phyloP scores from a whole-genome alignment of 2,329 filamentous ascomycete species.

The Aureobasidium leucospermi region DNA sequence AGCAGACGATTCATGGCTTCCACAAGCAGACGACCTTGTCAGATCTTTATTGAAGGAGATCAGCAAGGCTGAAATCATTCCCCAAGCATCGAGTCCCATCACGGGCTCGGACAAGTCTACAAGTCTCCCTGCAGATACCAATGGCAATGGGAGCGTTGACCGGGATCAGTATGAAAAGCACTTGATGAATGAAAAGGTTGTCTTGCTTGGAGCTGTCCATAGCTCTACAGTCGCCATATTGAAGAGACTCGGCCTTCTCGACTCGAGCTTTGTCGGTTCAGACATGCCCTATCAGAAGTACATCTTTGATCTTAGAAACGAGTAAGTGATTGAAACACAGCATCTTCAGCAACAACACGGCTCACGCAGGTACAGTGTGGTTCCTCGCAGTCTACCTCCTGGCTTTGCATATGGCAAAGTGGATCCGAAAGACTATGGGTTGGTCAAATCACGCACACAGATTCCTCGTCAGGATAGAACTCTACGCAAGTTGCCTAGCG shows the following conservation, averaged over 20 bases:
- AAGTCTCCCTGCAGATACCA: neutral
- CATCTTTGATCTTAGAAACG: constrained; percentile 15
- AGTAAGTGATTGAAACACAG: neutral
- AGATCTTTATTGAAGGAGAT: neutral
- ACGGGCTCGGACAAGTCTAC: neutral
- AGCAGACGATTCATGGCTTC: neutral
- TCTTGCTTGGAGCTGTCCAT: constrained; percentile 27
- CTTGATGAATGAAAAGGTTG: constrained; percentile 1
- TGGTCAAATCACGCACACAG: constrained; percentile 49
- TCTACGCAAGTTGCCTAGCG: constrained; percentile 34
- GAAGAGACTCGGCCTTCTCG: constrained; percentile 19
- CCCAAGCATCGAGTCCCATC: neutral
- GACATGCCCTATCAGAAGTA: constrained; percentile 16
- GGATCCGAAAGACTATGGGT: constrained; percentile 43
- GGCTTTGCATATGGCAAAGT: constrained; percentile 52
- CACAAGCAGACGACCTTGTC: neutral
- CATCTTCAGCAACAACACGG: neutral
- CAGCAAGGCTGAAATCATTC: neutral
- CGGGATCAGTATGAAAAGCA: constrained; percentile 5
- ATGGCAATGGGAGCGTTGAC: neutral
- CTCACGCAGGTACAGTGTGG: neutral
- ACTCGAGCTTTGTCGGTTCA: constrained; percentile 15
- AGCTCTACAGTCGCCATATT: constrained; percentile 20
- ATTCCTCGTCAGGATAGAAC: constrained; percentile 50
- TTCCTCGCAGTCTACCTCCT: constrained; percentile 23